phyloP scores from a whole-genome alignment of 768 basidiomycete species.

The Omphalotus guepiniiformis region DNA sequence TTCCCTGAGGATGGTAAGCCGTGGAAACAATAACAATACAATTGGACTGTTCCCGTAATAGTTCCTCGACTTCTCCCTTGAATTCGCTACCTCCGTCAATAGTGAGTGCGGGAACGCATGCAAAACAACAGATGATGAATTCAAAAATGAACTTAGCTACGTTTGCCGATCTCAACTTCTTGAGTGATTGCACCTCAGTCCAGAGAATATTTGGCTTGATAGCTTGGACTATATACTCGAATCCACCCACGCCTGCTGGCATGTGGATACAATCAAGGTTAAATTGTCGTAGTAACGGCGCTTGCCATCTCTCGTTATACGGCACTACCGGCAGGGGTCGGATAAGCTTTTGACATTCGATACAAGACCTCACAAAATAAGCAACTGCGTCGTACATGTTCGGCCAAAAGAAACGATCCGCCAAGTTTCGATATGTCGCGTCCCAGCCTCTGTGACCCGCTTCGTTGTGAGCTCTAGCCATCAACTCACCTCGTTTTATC shows the following conservation, averaged over 20 bases:
- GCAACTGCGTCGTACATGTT: background rate
- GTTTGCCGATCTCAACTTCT: constrained; percentile 7
- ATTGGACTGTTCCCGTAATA: constrained; percentile 19
- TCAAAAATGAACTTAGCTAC: constrained; percentile 28
- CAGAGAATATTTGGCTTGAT: constrained; percentile 17
- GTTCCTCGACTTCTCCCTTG: constrained; percentile 16
- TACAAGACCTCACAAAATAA: background rate
- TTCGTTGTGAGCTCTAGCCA: constrained; percentile 22
- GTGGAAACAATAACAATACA: constrained; percentile 23
- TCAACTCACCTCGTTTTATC: constrained; percentile 10
- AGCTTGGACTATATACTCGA: constrained; percentile 23
- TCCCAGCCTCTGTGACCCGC: constrained; percentile 27
- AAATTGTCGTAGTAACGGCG: constrained; percentile 21
- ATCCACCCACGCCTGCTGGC: constrained; percentile 18
- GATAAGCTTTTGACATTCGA: constrained; percentile 5
- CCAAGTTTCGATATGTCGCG: background rate
- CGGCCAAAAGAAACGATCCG: background rate
- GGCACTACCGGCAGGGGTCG: constrained; percentile 17
- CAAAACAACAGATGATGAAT: constrained; percentile 22
- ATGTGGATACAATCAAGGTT: constrained; percentile 27
- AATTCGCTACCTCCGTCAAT: constrained; percentile 29
- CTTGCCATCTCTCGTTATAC: constrained; percentile 14
- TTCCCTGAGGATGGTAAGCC: constrained; percentile 24
- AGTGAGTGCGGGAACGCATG: constrained; percentile 14
- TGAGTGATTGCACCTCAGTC: constrained; percentile 17